Evolutionary conservation across 2,329 filamentous ascomycete species (phyloP).

Genomic region (Aspergillus udagawae): DNA sequence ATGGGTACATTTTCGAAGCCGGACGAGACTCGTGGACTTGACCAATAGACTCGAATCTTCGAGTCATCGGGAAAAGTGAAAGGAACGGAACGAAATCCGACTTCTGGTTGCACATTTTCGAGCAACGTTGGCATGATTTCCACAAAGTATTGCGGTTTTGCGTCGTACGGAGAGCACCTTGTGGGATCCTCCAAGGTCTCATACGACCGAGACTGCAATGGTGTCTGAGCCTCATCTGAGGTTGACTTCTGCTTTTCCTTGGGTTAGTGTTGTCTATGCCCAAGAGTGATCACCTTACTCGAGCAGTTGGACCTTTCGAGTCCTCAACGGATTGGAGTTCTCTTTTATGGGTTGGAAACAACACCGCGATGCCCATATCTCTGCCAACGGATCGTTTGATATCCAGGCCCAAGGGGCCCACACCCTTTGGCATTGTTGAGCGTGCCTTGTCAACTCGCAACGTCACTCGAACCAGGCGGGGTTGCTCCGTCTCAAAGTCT

Average conservation of each 20-base stretch:
- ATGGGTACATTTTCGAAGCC: not conserved
- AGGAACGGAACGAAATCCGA: not conserved
- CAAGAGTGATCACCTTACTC: not conserved
- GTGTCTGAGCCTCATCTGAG: not conserved
- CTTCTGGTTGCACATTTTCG: not conserved
- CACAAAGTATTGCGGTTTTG: not conserved
- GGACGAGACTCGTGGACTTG: not conserved
- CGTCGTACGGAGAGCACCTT: not conserved
- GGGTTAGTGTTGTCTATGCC: not conserved
- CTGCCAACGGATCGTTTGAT: not conserved
- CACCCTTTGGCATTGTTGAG: conserved; percentile 5
- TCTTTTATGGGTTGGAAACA: not conserved
- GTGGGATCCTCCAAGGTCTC: not conserved
- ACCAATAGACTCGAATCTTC: not conserved
- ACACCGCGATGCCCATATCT: not conserved
- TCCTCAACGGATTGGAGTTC: not conserved
- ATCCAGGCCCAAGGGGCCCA: conserved; percentile 1
- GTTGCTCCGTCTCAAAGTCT: conserved; percentile 6
- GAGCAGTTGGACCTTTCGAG: not conserved
- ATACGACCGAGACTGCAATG: not conserved
- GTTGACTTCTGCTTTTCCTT: not conserved
- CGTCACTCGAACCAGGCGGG: conserved; percentile 8
- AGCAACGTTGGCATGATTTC: not conserved
- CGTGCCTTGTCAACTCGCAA: not conserved
- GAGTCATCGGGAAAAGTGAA: not conserved